Evolutionary conservation across 2,329 filamentous ascomycete genomes (phyloP), one percentile per base, ranked within the genome.

Genomic region (Incumbomyces delicatus): DNA sequence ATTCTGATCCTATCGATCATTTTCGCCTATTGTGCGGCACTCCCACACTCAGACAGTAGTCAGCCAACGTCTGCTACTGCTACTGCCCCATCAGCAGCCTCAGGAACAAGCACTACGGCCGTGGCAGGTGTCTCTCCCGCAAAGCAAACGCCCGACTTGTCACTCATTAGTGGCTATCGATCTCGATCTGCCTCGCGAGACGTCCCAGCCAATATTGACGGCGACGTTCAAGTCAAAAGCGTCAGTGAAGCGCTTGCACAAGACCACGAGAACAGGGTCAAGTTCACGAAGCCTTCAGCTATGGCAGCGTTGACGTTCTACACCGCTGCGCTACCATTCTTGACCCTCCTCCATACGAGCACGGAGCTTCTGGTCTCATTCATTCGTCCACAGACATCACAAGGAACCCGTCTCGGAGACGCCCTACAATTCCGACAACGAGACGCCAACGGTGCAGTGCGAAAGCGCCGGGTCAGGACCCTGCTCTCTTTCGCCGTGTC

Each of bases 1-100:
- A 53, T 48, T 6, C 29, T 55, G 29, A 50, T 57, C 47, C 52
- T 57, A 5, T 49, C 44, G 2, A 41, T 46, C 37, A 54, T 57
- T 43, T 57, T 54, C 39, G 53, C 53, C 2, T 57, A 57, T 49
- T 57, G 55, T 41, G 51, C 55, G 2, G 51, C 55, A 7, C 52
- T 53, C 30, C 55, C 53, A 14, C 52, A 55, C 41, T 56, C 53
- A 2, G 45, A 52, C 17, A 54, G 48, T 30, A 46, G 47, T 7
- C 16, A 39, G 11, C n/a, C n/a, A 27, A 8, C 22, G 22, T 27
- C 22, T 27, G 40, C 50, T 5, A n/a, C 41, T 12, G 43, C 33
- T 17, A 44, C 38, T n/a, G 48, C 52, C 11, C 48, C 50, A 41
- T 46, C 45, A 37, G 44, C 54, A 20, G 40, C 39, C 11, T 52